Evolutionary conservation across 768 basidiomycete species (phyloP), one percentile per base, ranked within the genome.

Genomic region (Tulasnella sp.): DNA sequence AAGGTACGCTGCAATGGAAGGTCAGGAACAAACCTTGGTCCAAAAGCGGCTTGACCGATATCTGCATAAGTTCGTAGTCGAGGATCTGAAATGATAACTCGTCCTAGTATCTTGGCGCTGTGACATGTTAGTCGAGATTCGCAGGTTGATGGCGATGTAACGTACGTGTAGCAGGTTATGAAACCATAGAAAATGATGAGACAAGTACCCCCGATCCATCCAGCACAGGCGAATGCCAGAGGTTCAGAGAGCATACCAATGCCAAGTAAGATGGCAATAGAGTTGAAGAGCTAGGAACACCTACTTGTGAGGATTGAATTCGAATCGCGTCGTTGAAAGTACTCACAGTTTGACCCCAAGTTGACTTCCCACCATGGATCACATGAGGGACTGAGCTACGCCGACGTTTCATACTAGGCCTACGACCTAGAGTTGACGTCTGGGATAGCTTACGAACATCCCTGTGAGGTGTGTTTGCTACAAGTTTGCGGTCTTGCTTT

Each of bases 171-270:
- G 61, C 88, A 93, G 6, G 89, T 82, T 15, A 92, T 64, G 53
- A 74, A 72, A 0, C 83, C 88, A 59, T 89, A 91, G 46, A 76
- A 74, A 9, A 86, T 61, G 52, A 93, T 76, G 13, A 96, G 68
- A 22, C 73, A 5, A 0, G 79, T 81, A 0, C 93, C 92, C 32
- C 72, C 69, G 15, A 81, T 66, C 92, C 92, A 96, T 3, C 92
- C 93, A 2, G 88, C 77, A 59, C 87, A 88, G 1, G 90, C 78
- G 59, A 95, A 93, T 0, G 92, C 92, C 22, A 95, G 70, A 0
- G 90, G 88, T 61, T 88, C 81, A 10, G 87, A 87, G 15, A 92
- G 72, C 72, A 93, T 81, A 3, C 90, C 90, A 56, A 92, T 81
- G 5, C 90, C 90, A 16, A 90, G 70, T 9, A 93, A 68, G 29